A percentile compares a stretch with the other conserved stretches of the same genome.
Evolutionary conservation across 2,329 filamentous ascomycete genomes (phyloP).

Genomic region (Apiospora marii): DNA sequence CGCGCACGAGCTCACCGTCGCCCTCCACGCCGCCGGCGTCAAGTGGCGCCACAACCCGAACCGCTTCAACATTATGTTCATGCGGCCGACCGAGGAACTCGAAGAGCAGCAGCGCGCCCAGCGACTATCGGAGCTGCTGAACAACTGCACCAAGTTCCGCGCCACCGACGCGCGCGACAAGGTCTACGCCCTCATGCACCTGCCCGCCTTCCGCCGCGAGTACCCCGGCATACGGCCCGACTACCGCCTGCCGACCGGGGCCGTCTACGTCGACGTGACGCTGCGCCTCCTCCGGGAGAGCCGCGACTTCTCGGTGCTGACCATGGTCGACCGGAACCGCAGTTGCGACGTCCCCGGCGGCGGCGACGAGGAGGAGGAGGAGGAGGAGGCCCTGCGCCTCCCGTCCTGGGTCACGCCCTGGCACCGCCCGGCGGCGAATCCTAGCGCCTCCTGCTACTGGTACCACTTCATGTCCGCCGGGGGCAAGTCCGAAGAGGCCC

Average conservation of each 20-base stretch:
- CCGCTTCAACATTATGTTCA: conserved; percentile 7
- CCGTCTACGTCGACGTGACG: neutral
- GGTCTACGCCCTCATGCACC: conserved; percentile 25
- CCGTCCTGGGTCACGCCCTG: conserved; percentile 11
- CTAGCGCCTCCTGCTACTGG: neutral
- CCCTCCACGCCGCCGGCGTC: neutral
- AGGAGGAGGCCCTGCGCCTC: neutral
- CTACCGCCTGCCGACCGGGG: conserved; percentile 7
- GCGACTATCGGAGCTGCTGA: neutral
- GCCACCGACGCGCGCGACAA: conserved; percentile 25
- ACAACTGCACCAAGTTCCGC: neutral
- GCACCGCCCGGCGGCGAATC: neutral
- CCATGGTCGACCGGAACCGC: neutral
- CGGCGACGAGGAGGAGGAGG: too few species aligned
- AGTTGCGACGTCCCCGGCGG: too few species aligned
- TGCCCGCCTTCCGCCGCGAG: conserved; percentile 23
- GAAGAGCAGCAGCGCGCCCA: neutral
- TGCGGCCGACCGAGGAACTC: neutral
- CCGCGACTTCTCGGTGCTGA: neutral
- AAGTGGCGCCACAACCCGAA: neutral
- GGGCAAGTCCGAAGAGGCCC: conserved; percentile 7
- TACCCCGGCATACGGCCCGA: neutral
- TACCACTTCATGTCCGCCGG: neutral
- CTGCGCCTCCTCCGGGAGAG: neutral
- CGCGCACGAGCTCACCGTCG: neutral